Conservation (phyloP, 257 asterid genomes). For the Cynanchum wilfordii region DNA sequence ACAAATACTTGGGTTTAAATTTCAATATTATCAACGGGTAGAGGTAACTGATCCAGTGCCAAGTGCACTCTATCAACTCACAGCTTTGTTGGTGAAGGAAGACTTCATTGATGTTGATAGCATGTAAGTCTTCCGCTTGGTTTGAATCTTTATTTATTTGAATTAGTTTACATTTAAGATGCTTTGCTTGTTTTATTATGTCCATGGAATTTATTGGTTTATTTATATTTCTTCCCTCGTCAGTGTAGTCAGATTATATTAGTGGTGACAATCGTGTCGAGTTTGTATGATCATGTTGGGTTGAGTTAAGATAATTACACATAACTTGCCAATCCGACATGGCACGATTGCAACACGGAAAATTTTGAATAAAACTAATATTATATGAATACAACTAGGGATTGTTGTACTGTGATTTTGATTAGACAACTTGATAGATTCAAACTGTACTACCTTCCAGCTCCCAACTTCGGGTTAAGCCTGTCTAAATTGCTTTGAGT, state of each 20-base stretch:
- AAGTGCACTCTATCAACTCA: constrained; percentile 69
- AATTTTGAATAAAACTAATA: too few species aligned
- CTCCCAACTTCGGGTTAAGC: neutral
- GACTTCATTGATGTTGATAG: constrained; percentile 80
- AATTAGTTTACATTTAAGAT: neutral
- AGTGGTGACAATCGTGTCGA: too few species aligned
- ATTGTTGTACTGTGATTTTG: neutral
- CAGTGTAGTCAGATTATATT: neutral
- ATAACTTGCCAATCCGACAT: too few species aligned
- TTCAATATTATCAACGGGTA: constrained; percentile 83
- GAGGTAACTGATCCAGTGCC: constrained; percentile 71
- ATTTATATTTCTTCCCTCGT: constrained; percentile 3
- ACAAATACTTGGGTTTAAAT: constrained; percentile 93
- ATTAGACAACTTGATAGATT: neutral
- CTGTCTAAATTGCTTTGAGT: neutral
- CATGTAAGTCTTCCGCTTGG: constrained; percentile 56
- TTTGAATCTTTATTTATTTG: neutral
- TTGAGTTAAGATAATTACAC: too few species aligned
- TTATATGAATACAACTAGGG: neutral
- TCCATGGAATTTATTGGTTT: neutral
- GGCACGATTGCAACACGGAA: too few species aligned
- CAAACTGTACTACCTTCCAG: neutral
- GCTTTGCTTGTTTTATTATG: neutral
- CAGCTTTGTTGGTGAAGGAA: constrained; percentile 87
- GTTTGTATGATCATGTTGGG: too few species aligned